These are phyloP conservation scores for Paragyromitra xinjiangensis DNA, from an alignment of 495 filamentous ascomycete species.

Conservation along the genomic window DNA sequence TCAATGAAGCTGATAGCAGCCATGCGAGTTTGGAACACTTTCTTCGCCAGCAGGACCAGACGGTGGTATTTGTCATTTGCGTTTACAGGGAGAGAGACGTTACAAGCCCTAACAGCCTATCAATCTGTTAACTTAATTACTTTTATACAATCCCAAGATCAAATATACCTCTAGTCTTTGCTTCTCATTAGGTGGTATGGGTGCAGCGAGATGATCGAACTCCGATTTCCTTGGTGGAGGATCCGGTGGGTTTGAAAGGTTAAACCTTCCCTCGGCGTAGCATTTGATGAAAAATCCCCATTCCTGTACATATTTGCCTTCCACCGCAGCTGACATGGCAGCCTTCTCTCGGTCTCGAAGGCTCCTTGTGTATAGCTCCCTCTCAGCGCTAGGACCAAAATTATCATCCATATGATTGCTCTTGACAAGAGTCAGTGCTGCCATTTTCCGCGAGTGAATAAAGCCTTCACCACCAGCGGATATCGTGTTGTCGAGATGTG, in stretches of 20 bases:
- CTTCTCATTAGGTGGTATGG: constrained; percentile 57
- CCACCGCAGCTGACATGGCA: constrained; percentile 42
- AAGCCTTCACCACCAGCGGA: constrained; percentile 39
- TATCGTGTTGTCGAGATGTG: constrained; percentile 40
- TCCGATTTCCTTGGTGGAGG: constrained; percentile 54
- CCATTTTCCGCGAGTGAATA: constrained; percentile 44
- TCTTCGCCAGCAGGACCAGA: constrained; percentile 53
- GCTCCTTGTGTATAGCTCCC: constrained; percentile 43
- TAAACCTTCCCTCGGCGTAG: constrained; percentile 60
- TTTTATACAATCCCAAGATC: constrained; percentile 24
- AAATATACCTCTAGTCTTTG: constrained; percentile 53
- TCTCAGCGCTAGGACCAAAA: constrained; percentile 23
- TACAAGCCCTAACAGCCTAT: constrained; percentile 58
- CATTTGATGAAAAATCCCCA: constrained; percentile 58
- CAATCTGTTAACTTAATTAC: constrained; percentile 31
- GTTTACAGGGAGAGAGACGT: constrained; percentile 45
- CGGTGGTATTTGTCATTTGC: constrained; percentile 46
- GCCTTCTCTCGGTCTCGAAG: constrained; percentile 45
- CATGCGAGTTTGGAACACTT: constrained; percentile 56
- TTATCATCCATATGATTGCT: background rate
- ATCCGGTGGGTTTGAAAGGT: constrained; percentile 59
- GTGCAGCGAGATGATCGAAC: constrained; percentile 57
- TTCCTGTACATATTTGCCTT: constrained; percentile 55
- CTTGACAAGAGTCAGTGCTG: constrained; percentile 22
- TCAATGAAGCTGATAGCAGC: constrained; percentile 60